phyloP scores from a whole-genome alignment of 768 basidiomycete species.

The Hortiboletus campestris region DNA sequence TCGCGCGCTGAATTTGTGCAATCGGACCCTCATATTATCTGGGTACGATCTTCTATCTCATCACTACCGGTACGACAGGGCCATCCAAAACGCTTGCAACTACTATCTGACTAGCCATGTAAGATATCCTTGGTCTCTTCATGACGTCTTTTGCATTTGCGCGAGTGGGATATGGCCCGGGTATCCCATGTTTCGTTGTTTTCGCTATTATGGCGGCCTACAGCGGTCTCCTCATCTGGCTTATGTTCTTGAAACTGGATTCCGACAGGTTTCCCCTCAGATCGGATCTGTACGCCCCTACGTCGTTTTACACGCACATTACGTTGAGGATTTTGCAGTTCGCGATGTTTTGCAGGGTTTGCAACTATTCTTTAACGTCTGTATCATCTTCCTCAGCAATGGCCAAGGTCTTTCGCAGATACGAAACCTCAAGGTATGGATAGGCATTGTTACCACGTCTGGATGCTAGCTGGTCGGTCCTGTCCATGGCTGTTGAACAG shows the following conservation, averaged over 20 bases:
- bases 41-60: too few species aligned
- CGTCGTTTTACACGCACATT: neutral
- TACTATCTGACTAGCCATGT: neutral
- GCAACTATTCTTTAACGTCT: slow-evolving; percentile 56
- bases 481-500: neutral
- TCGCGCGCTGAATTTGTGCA: too few species aligned
- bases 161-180: slow-evolving; percentile 63
- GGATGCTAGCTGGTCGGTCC: slow-evolving; percentile 33
- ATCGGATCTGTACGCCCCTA: slow-evolving; percentile 34
- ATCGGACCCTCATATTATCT: too few species aligned
- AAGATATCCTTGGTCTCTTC: slow-evolving; percentile 60
- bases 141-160: slow-evolving; percentile 58
- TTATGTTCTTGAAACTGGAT: slow-evolving; percentile 54
- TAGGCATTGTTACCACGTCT: slow-evolving; percentile 30
- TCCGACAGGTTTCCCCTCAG: slow-evolving; percentile 49
- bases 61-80: too few species aligned
- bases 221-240: slow-evolving; percentile 56
- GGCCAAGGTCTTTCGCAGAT: slow-evolving; percentile 56
- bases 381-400: slow-evolving; percentile 35
- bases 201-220: slow-evolving; percentile 45
- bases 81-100: too few species aligned
- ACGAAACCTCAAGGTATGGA: slow-evolving; percentile 40
- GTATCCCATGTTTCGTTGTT: slow-evolving; percentile 31
- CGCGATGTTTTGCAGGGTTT: slow-evolving; percentile 51
- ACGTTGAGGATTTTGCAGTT: slow-evolving; percentile 18